phyloP scores from a whole-genome alignment of 164 flowering plant species.

The Aristolochia contorta region DNA sequence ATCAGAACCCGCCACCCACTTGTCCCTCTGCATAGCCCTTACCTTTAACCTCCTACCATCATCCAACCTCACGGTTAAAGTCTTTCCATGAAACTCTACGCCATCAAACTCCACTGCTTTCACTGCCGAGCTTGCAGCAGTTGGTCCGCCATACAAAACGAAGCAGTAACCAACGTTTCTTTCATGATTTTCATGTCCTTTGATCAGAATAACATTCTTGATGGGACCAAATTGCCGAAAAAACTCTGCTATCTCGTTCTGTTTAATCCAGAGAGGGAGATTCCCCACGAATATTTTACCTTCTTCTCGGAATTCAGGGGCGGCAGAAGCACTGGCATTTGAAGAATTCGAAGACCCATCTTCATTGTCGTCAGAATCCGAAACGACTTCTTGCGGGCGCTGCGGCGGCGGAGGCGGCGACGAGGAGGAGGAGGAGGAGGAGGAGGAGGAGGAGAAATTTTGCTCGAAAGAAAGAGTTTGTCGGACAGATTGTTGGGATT shows the following conservation, averaged over 20 bases:
- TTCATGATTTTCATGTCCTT: slow-evolving; percentile 55
- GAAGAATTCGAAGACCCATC: slow-evolving; percentile 1
- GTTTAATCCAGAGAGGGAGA: slow-evolving; percentile 78
- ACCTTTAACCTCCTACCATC: slow-evolving; percentile 69
- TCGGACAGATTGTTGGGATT: slow-evolving; percentile 19
- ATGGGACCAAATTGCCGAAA: slow-evolving; percentile 92
- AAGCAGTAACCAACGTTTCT: slow-evolving; percentile 82
- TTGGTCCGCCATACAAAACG: slow-evolving; percentile 53
- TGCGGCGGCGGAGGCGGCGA: slow-evolving; percentile 1
- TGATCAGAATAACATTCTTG: slow-evolving; percentile 66
- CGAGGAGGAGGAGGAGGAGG: slow-evolving; percentile 19
- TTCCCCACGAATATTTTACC: slow-evolving; percentile 91
- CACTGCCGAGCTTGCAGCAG: slow-evolving; percentile 52
- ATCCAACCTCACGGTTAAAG: slow-evolving; percentile 83
- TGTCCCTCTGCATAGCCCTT: slow-evolving; percentile 40
- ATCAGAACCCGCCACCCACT: slow-evolving; percentile 51
- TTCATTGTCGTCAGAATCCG: background rate
- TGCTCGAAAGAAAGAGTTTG: slow-evolving; percentile 63
- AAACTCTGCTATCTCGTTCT: slow-evolving; percentile 56
- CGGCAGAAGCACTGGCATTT: background rate
- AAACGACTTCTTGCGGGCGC: slow-evolving; percentile 10
- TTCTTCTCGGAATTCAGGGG: slow-evolving; percentile 40
- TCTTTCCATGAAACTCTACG: slow-evolving; percentile 84
- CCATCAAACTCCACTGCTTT: slow-evolving; percentile 95
- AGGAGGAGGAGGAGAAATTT: slow-evolving; percentile 34